phyloP scores from a whole-genome alignment of 2,329 filamentous ascomycete genomes.

The Epichloe bromicola region DNA sequence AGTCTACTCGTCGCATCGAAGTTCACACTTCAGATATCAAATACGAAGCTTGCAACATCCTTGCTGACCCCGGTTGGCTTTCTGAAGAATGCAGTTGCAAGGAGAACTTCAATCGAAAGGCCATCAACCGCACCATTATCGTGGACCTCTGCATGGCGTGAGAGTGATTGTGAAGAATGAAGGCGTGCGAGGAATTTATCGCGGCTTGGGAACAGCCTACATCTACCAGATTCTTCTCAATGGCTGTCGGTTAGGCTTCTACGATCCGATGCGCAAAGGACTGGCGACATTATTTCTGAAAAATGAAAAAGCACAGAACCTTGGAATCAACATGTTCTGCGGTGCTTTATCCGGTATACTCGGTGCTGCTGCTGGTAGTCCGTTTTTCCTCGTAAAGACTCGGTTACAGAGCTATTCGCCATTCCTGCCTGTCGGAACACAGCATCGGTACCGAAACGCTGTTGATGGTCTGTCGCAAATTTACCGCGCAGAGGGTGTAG shows the following conservation, averaged over 20 bases:
- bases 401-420: constrained; percentile 87
- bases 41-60: not conserved
- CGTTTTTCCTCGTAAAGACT: constrained; percentile 97
- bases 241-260: constrained; percentile 92
- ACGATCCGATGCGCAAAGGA: constrained; percentile 76
- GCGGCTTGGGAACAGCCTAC: constrained; percentile 84
- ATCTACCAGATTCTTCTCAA: constrained; percentile 94
- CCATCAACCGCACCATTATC: constrained; percentile 78
- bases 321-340: constrained; percentile 86
- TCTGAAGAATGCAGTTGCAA: constrained; percentile 73
- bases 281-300: constrained; percentile 58
- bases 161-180: constrained; percentile 85
- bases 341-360: constrained; percentile 82
- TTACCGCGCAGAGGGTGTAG: constrained; percentile 60
- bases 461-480: constrained; percentile 73
- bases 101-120: constrained; percentile 84
- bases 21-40: not conserved
- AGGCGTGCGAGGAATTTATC: constrained; percentile 71
- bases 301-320: constrained; percentile 63
- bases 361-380: constrained; percentile 83
- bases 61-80: not conserved
- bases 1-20: constrained; percentile 15
- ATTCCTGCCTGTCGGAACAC: constrained; percentile 89
- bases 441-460: constrained; percentile 82
- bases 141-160: constrained; percentile 82